Evolutionary conservation across 495 filamentous ascomycete species (phyloP), one percentile per base, ranked within the genome.

Genomic region (Penicillium canescens): DNA sequence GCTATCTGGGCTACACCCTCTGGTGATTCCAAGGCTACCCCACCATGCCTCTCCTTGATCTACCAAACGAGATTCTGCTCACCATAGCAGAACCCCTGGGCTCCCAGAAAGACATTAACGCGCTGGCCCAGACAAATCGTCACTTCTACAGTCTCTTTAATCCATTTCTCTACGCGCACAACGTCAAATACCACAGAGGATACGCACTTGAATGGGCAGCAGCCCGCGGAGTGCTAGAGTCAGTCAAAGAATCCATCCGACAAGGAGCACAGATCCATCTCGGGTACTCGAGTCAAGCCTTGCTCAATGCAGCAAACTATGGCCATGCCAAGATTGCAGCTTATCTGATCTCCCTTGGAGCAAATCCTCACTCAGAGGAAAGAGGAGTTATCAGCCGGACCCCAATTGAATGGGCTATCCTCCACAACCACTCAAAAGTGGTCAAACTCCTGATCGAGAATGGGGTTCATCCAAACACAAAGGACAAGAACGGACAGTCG

Each of bases 41-140:
- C n/a, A 3, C 38, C 38, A 51, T 51, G 49, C 4, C 38, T 51
- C 49, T 51, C 38, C 31, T 42, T 7, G 9, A 7, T 9, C 20
- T 51, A 16, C 49, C 49, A 11, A 51, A 51, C 10, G 49, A 51
- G 40, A 16, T 51, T 13, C 33, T 51, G 28, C 18, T 51, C 4
- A 2, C 16, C 18, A 51, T 51, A 51, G 31, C 40, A 24, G 11
- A 37, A 12, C 3, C 8, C 4, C 40, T 42, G 24, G 49, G 28
- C 31, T 36, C 20, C 33, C 28, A 51, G 35, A 23, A 3, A 10
- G 31, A 41, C 31, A 42, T 43, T n/a, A 51, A 51, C n/a, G 49
- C 49, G 13, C 35, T 51, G 3, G 39, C 33, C 36, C 42, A n/a
- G 9, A 36, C 31, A 10, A 51, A 35, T n/a, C 39, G 16, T 31